Conservation (phyloP, 768 basidiomycete genomes). For the Amanita rimosa region DNA sequence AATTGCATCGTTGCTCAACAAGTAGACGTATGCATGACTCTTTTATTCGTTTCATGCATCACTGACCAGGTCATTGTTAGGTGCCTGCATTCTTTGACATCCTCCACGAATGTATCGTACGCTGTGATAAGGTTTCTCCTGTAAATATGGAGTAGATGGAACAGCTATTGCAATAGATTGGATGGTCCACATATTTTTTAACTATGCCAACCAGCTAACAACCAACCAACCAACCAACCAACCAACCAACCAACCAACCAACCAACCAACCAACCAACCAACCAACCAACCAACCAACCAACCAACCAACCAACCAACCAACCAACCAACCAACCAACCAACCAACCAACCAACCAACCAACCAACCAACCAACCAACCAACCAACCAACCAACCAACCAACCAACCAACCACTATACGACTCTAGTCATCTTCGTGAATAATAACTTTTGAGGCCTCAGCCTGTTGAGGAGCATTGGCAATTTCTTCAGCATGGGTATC, state of each 20-base stretch:
- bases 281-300: too few relatives aligned
- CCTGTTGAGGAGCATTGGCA: constrained; percentile 13
- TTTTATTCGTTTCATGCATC: not conserved
- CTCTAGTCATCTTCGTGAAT: constrained; percentile 41
- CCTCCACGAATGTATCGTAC: constrained; percentile 45
- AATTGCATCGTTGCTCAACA: constrained; percentile 66
- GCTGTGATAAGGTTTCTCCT: constrained; percentile 31
- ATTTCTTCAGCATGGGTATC: not conserved
- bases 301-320: too few relatives aligned
- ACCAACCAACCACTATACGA: too few relatives aligned
- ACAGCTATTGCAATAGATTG: not conserved
- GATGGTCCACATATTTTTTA: too few relatives aligned
- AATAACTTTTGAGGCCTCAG: constrained; percentile 25
- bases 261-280: too few relatives aligned
- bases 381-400: too few relatives aligned
- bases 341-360: too few relatives aligned
- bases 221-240: too few relatives aligned
- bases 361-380: too few relatives aligned
- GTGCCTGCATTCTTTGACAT: constrained; percentile 54
- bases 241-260: too few relatives aligned
- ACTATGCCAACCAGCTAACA: too few relatives aligned
- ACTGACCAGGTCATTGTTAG: constrained; percentile 20
- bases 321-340: too few relatives aligned
- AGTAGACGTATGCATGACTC: constrained; percentile 42
- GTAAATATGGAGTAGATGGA: not conserved